These are phyloP conservation scores for Protomyces lactucae-debilis DNA, from an alignment of 1,139 yeast genomes.

Conservation along the genomic window DNA sequence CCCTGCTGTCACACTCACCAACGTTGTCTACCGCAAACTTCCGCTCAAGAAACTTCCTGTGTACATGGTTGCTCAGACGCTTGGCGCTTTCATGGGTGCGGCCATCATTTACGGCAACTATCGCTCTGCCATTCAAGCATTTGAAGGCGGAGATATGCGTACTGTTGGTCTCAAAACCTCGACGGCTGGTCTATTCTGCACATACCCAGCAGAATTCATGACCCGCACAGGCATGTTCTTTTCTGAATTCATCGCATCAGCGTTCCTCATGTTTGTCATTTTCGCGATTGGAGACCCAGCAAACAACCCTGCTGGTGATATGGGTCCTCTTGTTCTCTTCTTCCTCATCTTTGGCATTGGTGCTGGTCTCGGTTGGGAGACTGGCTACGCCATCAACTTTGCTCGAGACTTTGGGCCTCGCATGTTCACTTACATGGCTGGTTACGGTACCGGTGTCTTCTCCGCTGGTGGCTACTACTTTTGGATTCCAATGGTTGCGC, in stretches of 20 bases:
- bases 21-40: slow-evolving; percentile 37
- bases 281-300: slow-evolving; percentile 50
- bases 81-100: slow-evolving; percentile 38
- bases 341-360: slow-evolving; percentile 46
- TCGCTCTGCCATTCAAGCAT: slow-evolving; percentile 36
- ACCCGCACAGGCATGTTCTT: slow-evolving; percentile 46
- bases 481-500: slow-evolving; percentile 51
- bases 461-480: slow-evolving; percentile 44
- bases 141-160: slow-evolving; percentile 37
- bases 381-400: slow-evolving; percentile 51
- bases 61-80: slow-evolving; percentile 36
- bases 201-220: slow-evolving; percentile 46
- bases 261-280: slow-evolving; percentile 45
- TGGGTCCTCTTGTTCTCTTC: slow-evolving; percentile 47
- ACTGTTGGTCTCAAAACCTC: slow-evolving; percentile 36
- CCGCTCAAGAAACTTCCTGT: slow-evolving; percentile 39
- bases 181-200: slow-evolving; percentile 46
- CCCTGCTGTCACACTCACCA: slow-evolving; percentile 39
- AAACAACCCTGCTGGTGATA: slow-evolving; percentile 44
- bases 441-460: slow-evolving; percentile 46
- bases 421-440: slow-evolving; percentile 46
- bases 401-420: slow-evolving; percentile 55
- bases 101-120: slow-evolving; percentile 38
- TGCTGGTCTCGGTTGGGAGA: slow-evolving; percentile 47
- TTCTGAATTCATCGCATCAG: slow-evolving; percentile 46